Evolutionary conservation across 345 rosid genomes (phyloP).

Genomic region (Salix brachista): DNA sequence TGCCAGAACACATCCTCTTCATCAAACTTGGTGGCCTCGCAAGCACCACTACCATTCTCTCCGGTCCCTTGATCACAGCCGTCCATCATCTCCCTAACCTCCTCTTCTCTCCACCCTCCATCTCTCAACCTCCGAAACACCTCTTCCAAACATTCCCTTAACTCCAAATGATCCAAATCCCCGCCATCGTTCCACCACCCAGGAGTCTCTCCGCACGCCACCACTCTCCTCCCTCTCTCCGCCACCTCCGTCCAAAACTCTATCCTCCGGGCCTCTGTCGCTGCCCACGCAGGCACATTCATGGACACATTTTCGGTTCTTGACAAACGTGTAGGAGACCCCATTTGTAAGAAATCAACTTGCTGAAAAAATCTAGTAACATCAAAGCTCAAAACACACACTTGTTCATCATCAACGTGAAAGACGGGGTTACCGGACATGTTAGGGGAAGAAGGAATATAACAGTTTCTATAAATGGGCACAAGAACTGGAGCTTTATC

Average conservation of each 20-base stretch:
- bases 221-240: slow-evolving; percentile 46
- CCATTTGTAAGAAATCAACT: slow-evolving; percentile 28
- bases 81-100: slow-evolving; percentile 68
- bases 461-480: slow-evolving; percentile 57
- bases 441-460: slow-evolving; percentile 52
- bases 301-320: not conserved
- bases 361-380: slow-evolving; percentile 55
- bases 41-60: not conserved
- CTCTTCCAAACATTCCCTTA: slow-evolving; percentile 57
- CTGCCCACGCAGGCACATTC: slow-evolving; percentile 56
- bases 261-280: slow-evolving; percentile 39
- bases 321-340: not conserved
- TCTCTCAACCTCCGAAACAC: slow-evolving; percentile 59
- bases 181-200: slow-evolving; percentile 48
- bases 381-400: slow-evolving; percentile 57
- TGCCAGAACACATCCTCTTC: slow-evolving; percentile 22
- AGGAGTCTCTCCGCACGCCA: slow-evolving; percentile 26
- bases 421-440: slow-evolving; percentile 70
- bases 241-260: slow-evolving; percentile 80
- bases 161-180: not conserved
- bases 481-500: slow-evolving; percentile 56
- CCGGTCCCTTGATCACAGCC: slow-evolving; percentile 18
- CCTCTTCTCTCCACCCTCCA: slow-evolving; percentile 85
- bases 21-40: not conserved
- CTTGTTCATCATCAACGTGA: slow-evolving; percentile 45